These are phyloP conservation scores for Alternaria longipes DNA, from an alignment of 2,329 filamentous ascomycete genomes.

Conservation along the genomic window DNA sequence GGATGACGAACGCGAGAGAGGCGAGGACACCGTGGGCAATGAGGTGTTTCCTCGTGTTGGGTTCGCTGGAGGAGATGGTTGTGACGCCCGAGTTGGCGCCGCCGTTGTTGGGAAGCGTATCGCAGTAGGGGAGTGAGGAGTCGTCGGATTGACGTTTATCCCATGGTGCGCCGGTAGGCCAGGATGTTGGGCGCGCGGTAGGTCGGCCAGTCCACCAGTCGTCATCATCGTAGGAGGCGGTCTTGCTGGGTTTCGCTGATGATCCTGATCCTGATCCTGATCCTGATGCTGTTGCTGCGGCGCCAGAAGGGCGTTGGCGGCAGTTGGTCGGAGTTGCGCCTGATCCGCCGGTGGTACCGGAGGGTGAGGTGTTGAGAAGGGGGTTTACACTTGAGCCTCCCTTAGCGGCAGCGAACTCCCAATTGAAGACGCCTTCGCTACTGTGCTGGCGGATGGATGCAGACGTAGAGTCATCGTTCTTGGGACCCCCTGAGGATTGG, in stretches of 20 bases:
- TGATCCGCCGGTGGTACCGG: conserved; percentile 26
- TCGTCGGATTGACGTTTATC: conserved; percentile 17
- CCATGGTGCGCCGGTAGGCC: conserved; percentile 19
- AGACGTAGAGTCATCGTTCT: conserved; percentile 58
- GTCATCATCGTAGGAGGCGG: background rate
- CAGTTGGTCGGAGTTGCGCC: conserved; percentile 36
- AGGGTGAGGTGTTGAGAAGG: conserved; percentile 43
- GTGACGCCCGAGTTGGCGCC: conserved; percentile 30
- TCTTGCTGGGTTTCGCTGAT: background rate
- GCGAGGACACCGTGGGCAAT: conserved; percentile 57
- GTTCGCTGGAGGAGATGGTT: conserved; percentile 13
- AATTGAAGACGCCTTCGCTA: conserved; percentile 51
- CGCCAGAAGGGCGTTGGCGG: conserved; percentile 37
- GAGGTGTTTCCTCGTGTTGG: conserved; percentile 26
- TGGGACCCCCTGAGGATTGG: conserved; percentile 55
- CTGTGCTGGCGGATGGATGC: conserved; percentile 59
- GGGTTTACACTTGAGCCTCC: conserved; percentile 60
- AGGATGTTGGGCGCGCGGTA: conserved; percentile 30
- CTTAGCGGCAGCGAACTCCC: conserved; percentile 60
- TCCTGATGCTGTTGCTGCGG: conserved; percentile 11
- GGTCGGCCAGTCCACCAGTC: conserved; percentile 14
- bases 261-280: background rate
- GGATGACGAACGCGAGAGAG: conserved; percentile 55
- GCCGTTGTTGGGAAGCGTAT: conserved; percentile 24
- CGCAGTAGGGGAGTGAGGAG: conserved; percentile 39